phyloP scores from a whole-genome alignment of 2,329 filamentous ascomycete species.

The Gaeumannomyces tritici region DNA sequence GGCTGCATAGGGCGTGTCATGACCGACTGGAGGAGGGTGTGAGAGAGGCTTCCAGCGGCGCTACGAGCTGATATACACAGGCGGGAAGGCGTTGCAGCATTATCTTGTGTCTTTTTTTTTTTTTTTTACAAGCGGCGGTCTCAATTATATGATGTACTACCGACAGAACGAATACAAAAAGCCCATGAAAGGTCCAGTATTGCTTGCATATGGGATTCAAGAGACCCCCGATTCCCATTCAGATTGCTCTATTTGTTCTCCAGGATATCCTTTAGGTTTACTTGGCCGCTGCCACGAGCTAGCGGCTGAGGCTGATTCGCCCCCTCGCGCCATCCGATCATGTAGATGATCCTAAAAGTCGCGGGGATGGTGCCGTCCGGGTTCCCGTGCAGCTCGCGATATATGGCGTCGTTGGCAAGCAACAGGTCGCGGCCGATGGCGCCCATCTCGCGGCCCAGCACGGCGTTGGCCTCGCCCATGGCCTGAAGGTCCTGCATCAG shows the following conservation, averaged over 20 bases:
- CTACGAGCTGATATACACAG: not conserved
- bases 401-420: conserved; percentile 80
- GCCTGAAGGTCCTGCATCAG: conserved; percentile 90
- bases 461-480: conserved; percentile 92
- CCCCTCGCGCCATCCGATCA: conserved; percentile 96
- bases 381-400: conserved; percentile 78
- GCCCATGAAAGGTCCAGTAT: not conserved
- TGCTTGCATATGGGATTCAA: not conserved
- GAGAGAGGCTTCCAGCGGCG: conserved; percentile 15
- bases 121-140: not conserved
- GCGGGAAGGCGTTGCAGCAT: not conserved
- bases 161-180: not conserved
- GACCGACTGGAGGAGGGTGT: conserved; percentile 92
- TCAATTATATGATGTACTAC: not conserved
- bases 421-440: conserved; percentile 73
- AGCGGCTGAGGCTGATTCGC: conserved; percentile 71
- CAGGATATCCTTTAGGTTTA: conserved; percentile 78
- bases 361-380: conserved; percentile 70
- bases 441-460: conserved; percentile 74
- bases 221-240: not conserved
- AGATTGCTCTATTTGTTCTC: conserved; percentile 29
- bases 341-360: conserved; percentile 91
- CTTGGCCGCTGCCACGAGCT: conserved; percentile 70
- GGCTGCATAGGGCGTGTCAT: conserved; percentile 90
- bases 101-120: not conserved